Percentiles rank a stretch among this genome's conserved stretches.
phyloP scores from a whole-genome alignment of 1,284 basidiomycete genomes.

The Mycena sp. region DNA sequence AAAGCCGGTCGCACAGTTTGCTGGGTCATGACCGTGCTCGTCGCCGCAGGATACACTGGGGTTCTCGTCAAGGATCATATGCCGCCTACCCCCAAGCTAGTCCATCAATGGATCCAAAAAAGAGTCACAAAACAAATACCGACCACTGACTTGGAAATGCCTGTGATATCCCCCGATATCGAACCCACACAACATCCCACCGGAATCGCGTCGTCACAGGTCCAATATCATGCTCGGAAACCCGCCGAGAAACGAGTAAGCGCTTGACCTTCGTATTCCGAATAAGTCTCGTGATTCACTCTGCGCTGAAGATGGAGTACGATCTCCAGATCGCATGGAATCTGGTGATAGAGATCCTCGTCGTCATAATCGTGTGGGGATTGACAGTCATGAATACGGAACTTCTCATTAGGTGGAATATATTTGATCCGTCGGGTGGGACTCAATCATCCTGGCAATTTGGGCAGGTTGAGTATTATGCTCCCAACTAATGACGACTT shows the following conservation, averaged over 20 bases:
- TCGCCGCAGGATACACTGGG: constrained; percentile 23
- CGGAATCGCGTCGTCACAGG: not conserved
- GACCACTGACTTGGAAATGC: not conserved
- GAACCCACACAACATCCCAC: not conserved
- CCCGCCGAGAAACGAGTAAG: too few relatives aligned
- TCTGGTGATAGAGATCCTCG: constrained; percentile 3
- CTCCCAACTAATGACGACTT: not conserved
- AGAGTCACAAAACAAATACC: not conserved
- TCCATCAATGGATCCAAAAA: not conserved
- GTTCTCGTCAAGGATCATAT: constrained; percentile 30
- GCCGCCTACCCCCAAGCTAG: not conserved
- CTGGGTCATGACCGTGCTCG: constrained; percentile 22
- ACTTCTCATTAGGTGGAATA: constrained; percentile 15
- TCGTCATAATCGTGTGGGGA: constrained; percentile 6
- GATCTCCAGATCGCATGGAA: constrained; percentile 19
- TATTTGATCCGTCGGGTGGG: not conserved
- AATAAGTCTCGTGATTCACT: too few relatives aligned
- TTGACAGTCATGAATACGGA: constrained; percentile 22
- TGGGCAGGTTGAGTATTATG: not conserved
- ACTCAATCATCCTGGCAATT: constrained; percentile 11
- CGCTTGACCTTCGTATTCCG: too few relatives aligned
- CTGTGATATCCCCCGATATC: not conserved
- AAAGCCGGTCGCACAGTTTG: constrained; percentile 32
- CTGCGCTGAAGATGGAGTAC: constrained; percentile 1
- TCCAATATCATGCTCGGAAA: not conserved